Evolutionary conservation across 164 flowering plant genomes (phyloP).

Genomic region (Tetrastigma voinierianum): DNA sequence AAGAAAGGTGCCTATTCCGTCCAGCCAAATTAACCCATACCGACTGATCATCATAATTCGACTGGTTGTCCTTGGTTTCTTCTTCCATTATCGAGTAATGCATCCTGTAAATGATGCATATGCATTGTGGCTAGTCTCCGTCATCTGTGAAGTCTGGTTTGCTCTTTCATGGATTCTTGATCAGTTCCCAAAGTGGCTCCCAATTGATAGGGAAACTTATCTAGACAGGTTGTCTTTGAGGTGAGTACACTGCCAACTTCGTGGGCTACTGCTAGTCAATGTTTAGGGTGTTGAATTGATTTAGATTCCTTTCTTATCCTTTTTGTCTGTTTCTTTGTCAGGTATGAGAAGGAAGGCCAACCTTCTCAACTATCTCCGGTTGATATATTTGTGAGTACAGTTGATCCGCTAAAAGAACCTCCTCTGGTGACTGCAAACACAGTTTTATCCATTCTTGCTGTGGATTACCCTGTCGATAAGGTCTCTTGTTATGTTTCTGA

Average conservation of each 20-base stretch:
- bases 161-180: conserved; percentile 68
- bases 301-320: not conserved
- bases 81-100: conserved; percentile 59
- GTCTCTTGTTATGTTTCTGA: conserved; percentile 78
- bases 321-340: conserved; percentile 15
- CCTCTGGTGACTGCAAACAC: conserved; percentile 77
- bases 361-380: conserved; percentile 57
- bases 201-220: conserved; percentile 70
- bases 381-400: conserved; percentile 70
- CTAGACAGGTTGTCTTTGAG: conserved; percentile 60
- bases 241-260: conserved; percentile 24
- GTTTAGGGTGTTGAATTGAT: not conserved
- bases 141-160: conserved; percentile 74
- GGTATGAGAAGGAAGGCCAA: conserved; percentile 72
- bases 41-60: conserved; percentile 64
- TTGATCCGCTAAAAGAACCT: conserved; percentile 68
- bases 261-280: not conserved
- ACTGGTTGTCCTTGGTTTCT: conserved; percentile 57
- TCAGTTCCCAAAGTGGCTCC: conserved; percentile 77
- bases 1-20: conserved; percentile 55
- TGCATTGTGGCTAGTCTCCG: conserved; percentile 63
- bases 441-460: conserved; percentile 69
- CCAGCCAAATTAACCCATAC: conserved; percentile 62
- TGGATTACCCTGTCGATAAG: conserved; percentile 71
- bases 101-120: conserved; percentile 62